A percentile compares a stretch with the other conserved stretches of the same genome.
Evolutionary conservation across 2,329 filamentous ascomycete genomes (phyloP).

Genomic region (Stachybotrys chlorohalonatus): DNA sequence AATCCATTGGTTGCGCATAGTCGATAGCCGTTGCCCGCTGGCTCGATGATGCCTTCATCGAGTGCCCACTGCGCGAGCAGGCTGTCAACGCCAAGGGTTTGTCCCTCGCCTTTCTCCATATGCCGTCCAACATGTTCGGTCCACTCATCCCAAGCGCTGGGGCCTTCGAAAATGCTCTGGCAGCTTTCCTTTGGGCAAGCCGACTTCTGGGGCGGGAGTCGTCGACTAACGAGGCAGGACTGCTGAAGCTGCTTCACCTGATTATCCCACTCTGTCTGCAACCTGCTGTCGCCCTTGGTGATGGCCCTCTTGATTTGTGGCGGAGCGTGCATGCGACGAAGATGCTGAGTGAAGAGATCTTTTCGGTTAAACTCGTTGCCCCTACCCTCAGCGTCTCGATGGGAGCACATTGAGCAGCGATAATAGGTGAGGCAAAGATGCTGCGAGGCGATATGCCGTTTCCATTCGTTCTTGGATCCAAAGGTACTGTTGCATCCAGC

Average conservation of each 20-base stretch:
- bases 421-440: conserved; percentile 67
- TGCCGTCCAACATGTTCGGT: conserved; percentile 90
- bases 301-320: conserved; percentile 51
- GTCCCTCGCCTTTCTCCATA: conserved; percentile 65
- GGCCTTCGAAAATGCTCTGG: conserved; percentile 58
- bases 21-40: conserved; percentile 45
- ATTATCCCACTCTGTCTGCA: conserved; percentile 54
- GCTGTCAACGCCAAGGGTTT: conserved; percentile 45
- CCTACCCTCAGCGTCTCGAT: conserved; percentile 43
- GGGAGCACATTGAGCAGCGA: conserved; percentile 52
- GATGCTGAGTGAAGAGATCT: conserved; percentile 89
- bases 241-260: conserved; percentile 62
- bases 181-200: conserved; percentile 68
- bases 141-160: conserved; percentile 75
- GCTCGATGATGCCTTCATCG: conserved; percentile 54
- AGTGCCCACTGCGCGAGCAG: conserved; percentile 53
- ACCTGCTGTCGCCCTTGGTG: conserved; percentile 47
- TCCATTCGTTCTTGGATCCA: conserved; percentile 95
- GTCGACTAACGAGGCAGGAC: conserved; percentile 62
- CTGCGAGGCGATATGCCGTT: conserved; percentile 84
- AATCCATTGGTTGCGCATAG: conserved; percentile 26
- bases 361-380: conserved; percentile 82
- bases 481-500: conserved; percentile 81
- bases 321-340: conserved; percentile 85
- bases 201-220: conserved; percentile 61